Conservation (phyloP, 345 rosid genomes). For the Hibiscus trionum region DNA sequence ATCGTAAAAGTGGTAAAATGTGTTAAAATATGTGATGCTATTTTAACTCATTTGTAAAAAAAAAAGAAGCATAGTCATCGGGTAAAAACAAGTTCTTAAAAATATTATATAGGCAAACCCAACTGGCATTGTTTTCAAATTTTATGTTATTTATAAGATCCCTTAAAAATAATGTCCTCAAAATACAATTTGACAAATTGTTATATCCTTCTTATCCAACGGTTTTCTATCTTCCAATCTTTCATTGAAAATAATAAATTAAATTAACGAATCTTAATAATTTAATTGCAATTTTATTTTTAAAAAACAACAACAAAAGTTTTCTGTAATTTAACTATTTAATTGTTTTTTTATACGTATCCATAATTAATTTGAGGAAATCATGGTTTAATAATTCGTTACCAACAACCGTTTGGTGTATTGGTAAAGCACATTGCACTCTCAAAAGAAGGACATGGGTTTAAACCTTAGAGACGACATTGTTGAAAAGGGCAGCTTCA, state of each 20-base stretch:
- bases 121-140: constrained; percentile 27
- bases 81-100: too few species aligned
- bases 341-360: not conserved
- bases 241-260: not conserved
- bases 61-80: too few species aligned
- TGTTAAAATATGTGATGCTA: too few species aligned
- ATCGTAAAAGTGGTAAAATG: too few species aligned
- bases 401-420: too few species aligned
- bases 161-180: not conserved
- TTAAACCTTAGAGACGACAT: too few species aligned
- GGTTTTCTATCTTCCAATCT: too few species aligned
- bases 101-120: constrained; percentile 2
- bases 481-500: too few species aligned
- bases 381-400: not conserved
- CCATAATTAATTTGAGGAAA: not conserved
- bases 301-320: not conserved
- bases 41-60: too few species aligned
- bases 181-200: constrained; percentile 13
- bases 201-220: constrained; percentile 8
- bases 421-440: too few species aligned
- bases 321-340: too few species aligned
- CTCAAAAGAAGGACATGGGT: too few species aligned
- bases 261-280: not conserved
- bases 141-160: constrained; percentile 17
- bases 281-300: constrained; percentile 1